Conservation (phyloP, 768 basidiomycete genomes). For the Suillus subalutaceus region DNA sequence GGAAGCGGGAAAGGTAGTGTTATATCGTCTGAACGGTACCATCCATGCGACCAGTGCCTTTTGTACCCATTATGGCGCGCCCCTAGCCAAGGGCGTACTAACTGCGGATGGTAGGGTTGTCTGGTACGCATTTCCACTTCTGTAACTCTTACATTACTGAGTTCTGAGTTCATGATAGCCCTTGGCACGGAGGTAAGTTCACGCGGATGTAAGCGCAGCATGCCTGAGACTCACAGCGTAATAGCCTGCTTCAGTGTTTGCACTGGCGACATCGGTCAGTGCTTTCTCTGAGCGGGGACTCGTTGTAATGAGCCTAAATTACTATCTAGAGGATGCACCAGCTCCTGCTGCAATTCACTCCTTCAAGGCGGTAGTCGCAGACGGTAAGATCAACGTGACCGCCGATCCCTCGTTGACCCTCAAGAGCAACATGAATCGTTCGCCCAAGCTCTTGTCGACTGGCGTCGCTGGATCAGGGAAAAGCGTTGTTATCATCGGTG, state of each 20-base stretch:
- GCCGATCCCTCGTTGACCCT: constrained; percentile 63
- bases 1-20: constrained; percentile 71
- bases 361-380: constrained; percentile 66
- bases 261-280: constrained; percentile 77
- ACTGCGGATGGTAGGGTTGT: constrained; percentile 78
- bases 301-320: constrained; percentile 15
- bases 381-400: constrained; percentile 80
- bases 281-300: not conserved
- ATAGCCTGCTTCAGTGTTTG: constrained; percentile 87
- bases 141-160: not conserved
- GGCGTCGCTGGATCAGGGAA: constrained; percentile 51
- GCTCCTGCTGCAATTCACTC: constrained; percentile 80
- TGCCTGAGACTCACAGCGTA: constrained; percentile 2
- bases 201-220: not conserved
- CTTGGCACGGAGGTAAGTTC: constrained; percentile 82
- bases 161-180: constrained; percentile 43
- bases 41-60: constrained; percentile 80
- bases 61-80: constrained; percentile 93
- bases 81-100: constrained; percentile 80
- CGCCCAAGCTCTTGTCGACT: constrained; percentile 55
- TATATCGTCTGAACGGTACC: constrained; percentile 75
- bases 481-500: constrained; percentile 84
- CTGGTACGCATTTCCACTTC: constrained; percentile 51
- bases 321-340: constrained; percentile 77
- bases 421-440: constrained; percentile 67